phyloP scores from a whole-genome alignment of 139 green algal genomes.

The Pseudopediastrum boryanum region DNA sequence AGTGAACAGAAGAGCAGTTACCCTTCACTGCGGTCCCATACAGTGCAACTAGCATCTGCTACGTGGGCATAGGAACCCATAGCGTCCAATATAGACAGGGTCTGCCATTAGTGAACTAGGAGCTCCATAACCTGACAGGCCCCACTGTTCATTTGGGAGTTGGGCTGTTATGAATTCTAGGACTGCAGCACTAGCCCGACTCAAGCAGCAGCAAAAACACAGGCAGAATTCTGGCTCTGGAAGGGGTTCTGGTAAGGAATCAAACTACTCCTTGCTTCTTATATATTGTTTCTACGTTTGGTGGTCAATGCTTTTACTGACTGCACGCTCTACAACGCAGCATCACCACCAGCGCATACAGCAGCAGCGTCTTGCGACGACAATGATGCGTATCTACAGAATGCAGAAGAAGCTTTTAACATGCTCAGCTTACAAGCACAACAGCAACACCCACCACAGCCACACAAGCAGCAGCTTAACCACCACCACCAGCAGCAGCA shows the following conservation, averaged over 20 bases:
- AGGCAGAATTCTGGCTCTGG: neutral
- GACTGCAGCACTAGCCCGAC: conserved; percentile 1
- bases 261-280: neutral
- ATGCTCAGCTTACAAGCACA: neutral
- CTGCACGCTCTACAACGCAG: neutral
- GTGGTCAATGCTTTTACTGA: no score
- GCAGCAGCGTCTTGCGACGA: conserved; percentile 53
- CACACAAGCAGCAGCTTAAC: neutral
- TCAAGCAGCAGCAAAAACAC: conserved; percentile 9
- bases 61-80: no score
- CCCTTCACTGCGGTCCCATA: no score
- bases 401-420: conserved; percentile 47
- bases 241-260: neutral
- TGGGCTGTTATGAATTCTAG: no score
- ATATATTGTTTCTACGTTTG: neutral
- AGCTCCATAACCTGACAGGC: no score
- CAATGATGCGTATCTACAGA: conserved; percentile 66
- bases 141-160: no score
- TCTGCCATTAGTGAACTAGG: no score
- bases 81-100: no score
- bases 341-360: conserved; percentile 6
- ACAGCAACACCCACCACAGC: neutral
- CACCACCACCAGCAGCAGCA: no score
- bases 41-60: no score
- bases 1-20: no score